Evolutionary conservation across 2,329 filamentous ascomycete species (phyloP).

Genomic region (Coniochaeta pulveracea): DNA sequence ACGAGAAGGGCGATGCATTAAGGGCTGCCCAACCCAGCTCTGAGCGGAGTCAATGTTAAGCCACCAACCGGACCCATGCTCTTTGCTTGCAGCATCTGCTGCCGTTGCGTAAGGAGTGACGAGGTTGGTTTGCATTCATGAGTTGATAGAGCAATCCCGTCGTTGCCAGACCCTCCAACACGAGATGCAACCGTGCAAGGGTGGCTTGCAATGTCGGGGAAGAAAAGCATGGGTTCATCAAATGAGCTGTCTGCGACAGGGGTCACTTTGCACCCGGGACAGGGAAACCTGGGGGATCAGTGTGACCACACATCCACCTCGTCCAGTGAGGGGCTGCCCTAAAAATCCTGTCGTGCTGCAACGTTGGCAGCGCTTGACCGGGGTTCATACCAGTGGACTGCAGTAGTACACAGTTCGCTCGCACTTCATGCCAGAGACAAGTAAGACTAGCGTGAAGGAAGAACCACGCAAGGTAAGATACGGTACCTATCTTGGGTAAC

Average conservation of each 20-base stretch:
- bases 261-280: neutral
- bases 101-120: no score
- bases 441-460: neutral
- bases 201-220: constrained; percentile 2
- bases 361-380: neutral
- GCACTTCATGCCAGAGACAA: neutral
- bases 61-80: neutral
- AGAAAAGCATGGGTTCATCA: constrained; percentile 1
- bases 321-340: neutral
- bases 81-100: neutral
- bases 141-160: neutral
- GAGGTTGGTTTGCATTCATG: no score
- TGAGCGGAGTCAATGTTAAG: neutral
- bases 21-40: neutral
- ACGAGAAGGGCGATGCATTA: neutral
- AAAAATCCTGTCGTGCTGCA: neutral
- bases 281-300: constrained; percentile 3
- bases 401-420: neutral
- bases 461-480: neutral
- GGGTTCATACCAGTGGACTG: neutral
- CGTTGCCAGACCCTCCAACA: neutral
- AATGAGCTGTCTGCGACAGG: constrained; percentile 1
- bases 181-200: neutral
- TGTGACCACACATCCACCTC: neutral
- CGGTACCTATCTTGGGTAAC: no score